Base-by-base conservation (phyloP, 305 asterid species). In the Solanum hybrid region DNA sequence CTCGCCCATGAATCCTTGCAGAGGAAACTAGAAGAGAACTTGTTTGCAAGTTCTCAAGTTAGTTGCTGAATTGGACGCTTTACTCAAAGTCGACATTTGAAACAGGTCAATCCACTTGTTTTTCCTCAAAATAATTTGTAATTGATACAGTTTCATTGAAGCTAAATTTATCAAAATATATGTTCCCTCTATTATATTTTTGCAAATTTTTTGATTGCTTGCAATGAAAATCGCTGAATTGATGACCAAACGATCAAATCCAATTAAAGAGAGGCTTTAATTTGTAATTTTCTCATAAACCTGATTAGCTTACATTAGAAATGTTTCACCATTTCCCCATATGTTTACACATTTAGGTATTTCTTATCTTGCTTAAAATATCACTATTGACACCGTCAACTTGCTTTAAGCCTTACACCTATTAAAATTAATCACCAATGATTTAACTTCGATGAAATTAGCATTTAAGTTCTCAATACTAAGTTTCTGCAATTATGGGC, bases 61-160 rank as follows among this genome's bases (percentile, higher is more conserved):
- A 91, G 96, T 95, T 79, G 86, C 93, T 78, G 92, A 92, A 79
- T 65, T 92, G 84, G 94, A 91, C 86, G 89, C 93, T 27, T 8
- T 65, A 22, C 13, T 65, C 27, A 95, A 94, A 90, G 88, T 94
- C 24, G 93, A 91, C 41, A 65, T 89, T 34, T 61, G 6, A 22
- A 61, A 61, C 86, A 95, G 96, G 98, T 94, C 10, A 75, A 89
- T 37, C 78, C 22, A 65, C 13, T 0, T 33, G 8, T 61, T 22
- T n/a, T 65, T 65, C 4, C 75, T 65, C 75, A 65, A 65, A 65
- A 65, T n/a, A n/a, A 22, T 22, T 65, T 65, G 75, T 65, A 65
- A 22, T 65, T 65, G 6, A 37, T 0, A 61, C 26, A 61, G 2
- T 3, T 37, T 1, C 9, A 37, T 79, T 80, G 13, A 65, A 65